Conservation (phyloP, 1,139 yeast genomes). For the Pichia sp. region DNA sequence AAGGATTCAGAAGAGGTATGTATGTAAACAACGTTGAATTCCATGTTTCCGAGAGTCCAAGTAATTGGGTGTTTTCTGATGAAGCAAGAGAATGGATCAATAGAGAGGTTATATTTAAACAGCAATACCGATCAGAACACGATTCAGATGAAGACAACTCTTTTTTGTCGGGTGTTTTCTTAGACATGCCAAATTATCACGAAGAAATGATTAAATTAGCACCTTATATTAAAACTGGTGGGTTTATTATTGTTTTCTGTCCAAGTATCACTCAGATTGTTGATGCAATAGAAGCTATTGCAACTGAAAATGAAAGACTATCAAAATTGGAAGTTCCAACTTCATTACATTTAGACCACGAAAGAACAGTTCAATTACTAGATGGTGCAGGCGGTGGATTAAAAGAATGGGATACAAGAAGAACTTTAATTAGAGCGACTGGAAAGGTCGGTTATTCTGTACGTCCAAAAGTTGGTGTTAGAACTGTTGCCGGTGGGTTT, state of each 20-base stretch:
- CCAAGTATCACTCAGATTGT: slow-evolving; percentile 43
- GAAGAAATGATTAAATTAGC: slow-evolving; percentile 31
- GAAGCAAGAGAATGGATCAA: slow-evolving; percentile 20
- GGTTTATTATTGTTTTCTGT: slow-evolving; percentile 38
- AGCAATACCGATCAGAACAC: neutral
- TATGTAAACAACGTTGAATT: slow-evolving; percentile 38
- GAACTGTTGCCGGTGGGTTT: slow-evolving; percentile 43
- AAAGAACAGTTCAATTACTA: slow-evolving; percentile 35
- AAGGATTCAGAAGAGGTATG: slow-evolving; percentile 35
- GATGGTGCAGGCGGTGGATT: slow-evolving; percentile 44
- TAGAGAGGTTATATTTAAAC: slow-evolving; percentile 8
- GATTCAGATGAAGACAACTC: slow-evolving; percentile 20
- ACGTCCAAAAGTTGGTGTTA: slow-evolving; percentile 41
- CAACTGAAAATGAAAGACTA: slow-evolving; percentile 18
- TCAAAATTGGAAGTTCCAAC: slow-evolving; percentile 4
- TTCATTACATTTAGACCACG: slow-evolving; percentile 17
- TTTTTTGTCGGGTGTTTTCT: slow-evolving; percentile 37
- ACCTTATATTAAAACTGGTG: slow-evolving; percentile 32
- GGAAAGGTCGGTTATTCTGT: slow-evolving; percentile 37
- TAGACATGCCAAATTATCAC: slow-evolving; percentile 40
- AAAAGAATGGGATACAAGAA: slow-evolving; percentile 38
- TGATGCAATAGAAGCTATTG: slow-evolving; percentile 30
- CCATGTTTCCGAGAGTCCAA: slow-evolving; percentile 36
- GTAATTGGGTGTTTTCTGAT: slow-evolving; percentile 32
- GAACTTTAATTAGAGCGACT: slow-evolving; percentile 33